Evolutionary conservation across 139 green algal species (phyloP).

Genomic region (Tetradesmus obliquus): DNA sequence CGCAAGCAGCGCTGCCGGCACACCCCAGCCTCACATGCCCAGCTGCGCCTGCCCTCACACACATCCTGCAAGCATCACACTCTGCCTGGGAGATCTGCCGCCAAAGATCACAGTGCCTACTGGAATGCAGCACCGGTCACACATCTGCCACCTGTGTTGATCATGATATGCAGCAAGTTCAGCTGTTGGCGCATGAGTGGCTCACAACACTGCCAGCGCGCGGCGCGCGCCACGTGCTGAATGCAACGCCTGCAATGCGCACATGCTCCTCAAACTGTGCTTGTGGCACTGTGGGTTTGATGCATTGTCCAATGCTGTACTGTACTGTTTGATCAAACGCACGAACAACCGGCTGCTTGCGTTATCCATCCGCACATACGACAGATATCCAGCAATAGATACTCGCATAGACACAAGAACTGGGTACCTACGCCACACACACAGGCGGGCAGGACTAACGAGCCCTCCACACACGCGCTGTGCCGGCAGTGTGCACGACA

Average conservation of each 20-base stretch:
- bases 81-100: neutral
- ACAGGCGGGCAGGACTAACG: neutral
- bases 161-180: neutral
- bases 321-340: neutral
- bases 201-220: neutral
- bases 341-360: neutral
- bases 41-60: neutral
- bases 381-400: neutral
- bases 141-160: neutral
- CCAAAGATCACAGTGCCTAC: neutral
- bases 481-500: neutral
- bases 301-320: neutral
- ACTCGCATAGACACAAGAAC: neutral
- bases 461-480: neutral
- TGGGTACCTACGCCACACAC: neutral
- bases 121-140: neutral
- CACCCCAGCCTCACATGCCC: neutral
- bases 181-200: neutral
- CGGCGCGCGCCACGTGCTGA: neutral
- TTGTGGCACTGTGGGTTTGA: neutral
- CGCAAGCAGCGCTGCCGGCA: neutral
- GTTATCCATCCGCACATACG: neutral
- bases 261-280: neutral
- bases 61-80: neutral
- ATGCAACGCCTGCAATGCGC: neutral